phyloP scores from a whole-genome alignment of 371 early-diverging fungal genomes.

The Homolaphlyctis polyrhiza region DNA sequence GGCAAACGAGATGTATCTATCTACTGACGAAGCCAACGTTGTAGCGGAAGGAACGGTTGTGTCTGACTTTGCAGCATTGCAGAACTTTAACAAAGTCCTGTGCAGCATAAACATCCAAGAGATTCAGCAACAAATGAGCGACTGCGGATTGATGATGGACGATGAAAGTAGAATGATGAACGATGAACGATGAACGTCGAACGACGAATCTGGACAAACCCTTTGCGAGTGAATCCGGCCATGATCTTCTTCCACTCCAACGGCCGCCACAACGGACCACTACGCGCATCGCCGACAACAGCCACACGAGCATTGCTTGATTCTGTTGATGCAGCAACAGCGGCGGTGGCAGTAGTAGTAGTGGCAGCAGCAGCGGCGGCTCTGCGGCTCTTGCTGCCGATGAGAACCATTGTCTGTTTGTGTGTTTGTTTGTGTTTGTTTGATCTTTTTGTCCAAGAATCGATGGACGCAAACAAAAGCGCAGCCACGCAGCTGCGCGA shows the following conservation, averaged over 20 bases:
- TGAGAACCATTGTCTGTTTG: too few species aligned
- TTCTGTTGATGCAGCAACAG: not conserved
- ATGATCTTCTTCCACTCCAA: slow-evolving; percentile 32
- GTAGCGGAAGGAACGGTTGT: too few species aligned
- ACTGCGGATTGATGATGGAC: not conserved
- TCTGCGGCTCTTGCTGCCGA: too few species aligned
- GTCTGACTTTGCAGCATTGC: not conserved
- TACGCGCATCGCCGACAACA: slow-evolving; percentile 25
- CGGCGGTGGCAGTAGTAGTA: too few species aligned
- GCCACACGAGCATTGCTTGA: not conserved
- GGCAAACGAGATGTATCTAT: slow-evolving; percentile 23
- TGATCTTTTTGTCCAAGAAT: too few species aligned
- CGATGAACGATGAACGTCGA: slow-evolving; percentile 6
- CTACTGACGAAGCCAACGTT: too few species aligned
- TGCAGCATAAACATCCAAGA: too few species aligned
- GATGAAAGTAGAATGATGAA: not conserved
- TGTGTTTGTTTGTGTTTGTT: too few species aligned
- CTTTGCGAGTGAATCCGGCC: slow-evolving; percentile 17
- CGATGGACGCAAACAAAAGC: too few species aligned
- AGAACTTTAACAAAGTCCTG: not conserved
- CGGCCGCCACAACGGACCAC: slow-evolving; percentile 23
- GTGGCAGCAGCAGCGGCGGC: too few species aligned
- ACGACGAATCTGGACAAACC: slow-evolving; percentile 11
- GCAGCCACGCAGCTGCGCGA: too few species aligned
- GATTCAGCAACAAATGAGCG: too few species aligned